Evolutionary conservation across 2,329 filamentous ascomycete species (phyloP), one percentile per base, ranked within the genome.

Genomic region (Chaetoscypha palmicola): DNA sequence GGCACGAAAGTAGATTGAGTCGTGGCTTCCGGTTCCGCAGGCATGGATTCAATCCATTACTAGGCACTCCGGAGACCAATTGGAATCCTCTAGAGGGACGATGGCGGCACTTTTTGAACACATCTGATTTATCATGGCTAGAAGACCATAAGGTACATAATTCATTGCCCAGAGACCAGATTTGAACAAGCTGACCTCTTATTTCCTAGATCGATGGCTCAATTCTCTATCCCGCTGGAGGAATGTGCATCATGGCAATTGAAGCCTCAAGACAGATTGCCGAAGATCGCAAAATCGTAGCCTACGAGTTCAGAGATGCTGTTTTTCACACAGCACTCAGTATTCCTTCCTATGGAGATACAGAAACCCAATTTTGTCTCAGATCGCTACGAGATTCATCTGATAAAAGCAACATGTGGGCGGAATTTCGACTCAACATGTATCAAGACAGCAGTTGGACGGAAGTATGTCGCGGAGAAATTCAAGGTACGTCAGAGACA

Each of bases 1-100:
- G 74, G 73, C 64, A 69, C 45, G 73, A 77, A 47, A 71, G 70
- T 1, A 67, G 70, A 33, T 54, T 72, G 2, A 69, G 69, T 16
- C 54, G 59, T 12, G 63, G 66, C n/a, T 66, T 67, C 41, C 66
- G 72, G 1, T 66, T 69, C 45, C 63, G 70, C n/a, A 59, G 65
- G 23, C 64, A 66, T 42, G 65, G 66, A 2, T 64, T 70, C 12
- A 66, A 70, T 34, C 46, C 50, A 22, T 37, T 56, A 2, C 50
- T 64, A 1, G 61, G 64, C 1, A 53, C 54, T 3, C 47, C 32
- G 1, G 41, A 51, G 0, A 33, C 52, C 14, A 57, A 46, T 26
- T 50, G 38, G 5, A 54, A 48, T 8, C 43, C 49, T 1, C 42
- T 49, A n/a, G 53, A 54, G 21, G 49, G 52, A 0, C 39, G 33